phyloP scores from a whole-genome alignment of 1,139 yeast genomes.

The Fermentozyma sake region DNA sequence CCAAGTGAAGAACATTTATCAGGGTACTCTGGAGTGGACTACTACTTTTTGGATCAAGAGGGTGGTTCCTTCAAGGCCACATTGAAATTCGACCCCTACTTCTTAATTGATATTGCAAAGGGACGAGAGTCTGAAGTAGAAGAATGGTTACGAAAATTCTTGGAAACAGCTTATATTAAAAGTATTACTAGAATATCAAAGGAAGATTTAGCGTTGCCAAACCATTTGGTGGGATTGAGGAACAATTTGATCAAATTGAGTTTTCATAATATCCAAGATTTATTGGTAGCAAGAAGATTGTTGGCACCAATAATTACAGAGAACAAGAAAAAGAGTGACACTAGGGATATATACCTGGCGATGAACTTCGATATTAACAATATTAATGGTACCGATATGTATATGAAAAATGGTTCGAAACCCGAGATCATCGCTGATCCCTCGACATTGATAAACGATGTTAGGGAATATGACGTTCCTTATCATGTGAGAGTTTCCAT shows the following conservation, averaged over 20 bases:
- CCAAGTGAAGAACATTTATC: constrained; percentile 48
- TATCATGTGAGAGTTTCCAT: constrained; percentile 94
- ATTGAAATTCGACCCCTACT: constrained; percentile 81
- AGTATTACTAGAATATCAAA: constrained; percentile 51
- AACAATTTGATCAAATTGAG: constrained; percentile 61
- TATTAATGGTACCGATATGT: constrained; percentile 14
- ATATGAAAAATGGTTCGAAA: constrained; percentile 10
- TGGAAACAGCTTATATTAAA: constrained; percentile 60
- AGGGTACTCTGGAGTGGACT: constrained; percentile 89
- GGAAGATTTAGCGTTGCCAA: constrained; percentile 77
- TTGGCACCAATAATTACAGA: constrained; percentile 67
- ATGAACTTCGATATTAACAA: constrained; percentile 35
- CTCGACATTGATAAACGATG: constrained; percentile 64
- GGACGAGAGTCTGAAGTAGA: constrained; percentile 80
- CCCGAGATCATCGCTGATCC: constrained; percentile 42
- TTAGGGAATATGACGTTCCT: constrained; percentile 94
- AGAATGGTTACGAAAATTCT: constrained; percentile 65
- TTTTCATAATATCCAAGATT: constrained; percentile 73
- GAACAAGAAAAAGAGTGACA: constrained; percentile 60
- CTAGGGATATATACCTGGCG: constrained; percentile 67
- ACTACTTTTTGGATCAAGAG: constrained; percentile 93
- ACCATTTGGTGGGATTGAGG: constrained; percentile 78
- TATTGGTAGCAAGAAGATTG: constrained; percentile 67
- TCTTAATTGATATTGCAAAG: constrained; percentile 63
- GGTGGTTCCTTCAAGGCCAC: constrained; percentile 95